A percentile compares a stretch with the other conserved stretches of the same genome.
Conservation (phyloP, 1,139 yeast species). For the Spathaspora sp. region DNA sequence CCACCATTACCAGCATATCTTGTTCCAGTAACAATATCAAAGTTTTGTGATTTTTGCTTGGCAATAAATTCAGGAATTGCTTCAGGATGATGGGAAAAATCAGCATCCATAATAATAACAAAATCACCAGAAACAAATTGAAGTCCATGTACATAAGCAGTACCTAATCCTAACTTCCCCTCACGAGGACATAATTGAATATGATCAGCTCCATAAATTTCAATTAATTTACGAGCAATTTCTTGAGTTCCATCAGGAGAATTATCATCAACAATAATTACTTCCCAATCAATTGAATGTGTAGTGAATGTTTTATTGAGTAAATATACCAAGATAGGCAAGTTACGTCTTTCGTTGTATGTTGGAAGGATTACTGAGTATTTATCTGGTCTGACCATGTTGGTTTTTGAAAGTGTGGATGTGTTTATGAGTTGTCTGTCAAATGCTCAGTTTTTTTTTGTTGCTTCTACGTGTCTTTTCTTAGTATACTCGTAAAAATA, state of each 20-base stretch:
- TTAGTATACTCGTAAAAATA: neutral
- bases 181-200: conserved; percentile 72
- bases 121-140: conserved; percentile 72
- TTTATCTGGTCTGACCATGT: conserved; percentile 36
- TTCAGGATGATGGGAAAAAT: conserved; percentile 79
- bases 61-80: conserved; percentile 76
- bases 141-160: conserved; percentile 81
- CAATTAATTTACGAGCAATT: conserved; percentile 63
- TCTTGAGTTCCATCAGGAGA: conserved; percentile 86
- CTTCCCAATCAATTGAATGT: conserved; percentile 69
- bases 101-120: conserved; percentile 85
- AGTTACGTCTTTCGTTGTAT: conserved; percentile 68
- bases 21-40: conserved; percentile 83
- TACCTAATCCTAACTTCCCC: conserved; percentile 79
- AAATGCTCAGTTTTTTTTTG: neutral
- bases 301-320: conserved; percentile 68
- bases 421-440: neutral
- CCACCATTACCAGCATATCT: conserved; percentile 83
- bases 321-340: conserved; percentile 73
- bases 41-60: conserved; percentile 63
- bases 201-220: conserved; percentile 61
- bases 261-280: conserved; percentile 75
- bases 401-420: conserved; percentile 6
- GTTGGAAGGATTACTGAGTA: conserved; percentile 80
- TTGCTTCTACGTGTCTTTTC: conserved; percentile 2